Conservation (phyloP, 2,329 filamentous ascomycete species). For the Helotiales sp. region DNA sequence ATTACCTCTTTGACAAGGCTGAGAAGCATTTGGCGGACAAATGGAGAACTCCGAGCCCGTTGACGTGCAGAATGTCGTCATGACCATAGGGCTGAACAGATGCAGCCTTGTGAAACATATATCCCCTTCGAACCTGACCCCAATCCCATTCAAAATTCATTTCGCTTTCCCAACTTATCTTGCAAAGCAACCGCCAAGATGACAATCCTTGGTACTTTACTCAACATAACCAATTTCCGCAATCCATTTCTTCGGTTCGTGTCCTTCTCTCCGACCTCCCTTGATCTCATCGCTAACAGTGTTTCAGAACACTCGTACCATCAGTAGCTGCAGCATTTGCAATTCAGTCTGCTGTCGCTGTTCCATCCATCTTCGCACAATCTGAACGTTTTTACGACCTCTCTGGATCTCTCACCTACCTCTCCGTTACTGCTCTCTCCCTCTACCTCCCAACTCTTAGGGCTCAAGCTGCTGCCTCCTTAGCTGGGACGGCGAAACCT, state of each 20-base stretch:
- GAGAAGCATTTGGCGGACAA: slow-evolving; percentile 3
- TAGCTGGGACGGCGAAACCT: slow-evolving; percentile 41
- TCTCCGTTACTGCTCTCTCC: slow-evolving; percentile 62
- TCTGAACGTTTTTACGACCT: slow-evolving; percentile 70
- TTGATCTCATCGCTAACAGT: background rate
- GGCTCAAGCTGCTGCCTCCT: slow-evolving; percentile 48
- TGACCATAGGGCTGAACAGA: slow-evolving; percentile 10
- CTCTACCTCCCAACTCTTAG: slow-evolving; percentile 61
- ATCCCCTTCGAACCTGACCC: background rate
- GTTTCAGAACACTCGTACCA: slow-evolving; percentile 53
- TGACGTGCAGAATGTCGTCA: slow-evolving; percentile 16
- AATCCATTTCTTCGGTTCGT: slow-evolving; percentile 55
- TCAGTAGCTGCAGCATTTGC: slow-evolving; percentile 62
- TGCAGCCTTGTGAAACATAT: background rate
- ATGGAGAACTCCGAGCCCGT: slow-evolving; percentile 2
- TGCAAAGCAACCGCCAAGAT: slow-evolving; percentile 20
- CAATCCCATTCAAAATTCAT: background rate
- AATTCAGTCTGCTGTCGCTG: slow-evolving; percentile 60
- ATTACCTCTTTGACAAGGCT: background rate
- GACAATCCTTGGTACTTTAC: slow-evolving; percentile 45
- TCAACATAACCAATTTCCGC: slow-evolving; percentile 60
- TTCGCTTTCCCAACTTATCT: background rate
- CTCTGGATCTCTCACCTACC: slow-evolving; percentile 65
- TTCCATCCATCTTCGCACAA: slow-evolving; percentile 60
- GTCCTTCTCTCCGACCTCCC: background rate